Conservation (phyloP, 2,329 filamentous ascomycete species). For the Metarhizium humberi region DNA sequence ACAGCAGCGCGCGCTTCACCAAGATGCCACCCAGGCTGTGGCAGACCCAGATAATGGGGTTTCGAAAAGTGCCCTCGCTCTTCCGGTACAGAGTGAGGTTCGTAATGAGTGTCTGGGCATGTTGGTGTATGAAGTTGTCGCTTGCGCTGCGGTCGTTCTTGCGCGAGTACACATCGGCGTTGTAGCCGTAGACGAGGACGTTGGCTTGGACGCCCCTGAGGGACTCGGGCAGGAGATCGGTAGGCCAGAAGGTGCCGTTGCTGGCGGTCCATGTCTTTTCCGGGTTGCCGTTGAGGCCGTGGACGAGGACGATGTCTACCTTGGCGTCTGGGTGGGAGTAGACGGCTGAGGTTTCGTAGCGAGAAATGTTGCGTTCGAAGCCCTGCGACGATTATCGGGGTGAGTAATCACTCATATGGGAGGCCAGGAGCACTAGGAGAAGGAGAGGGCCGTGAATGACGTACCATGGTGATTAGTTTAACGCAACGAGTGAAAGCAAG, state of each 20-base stretch:
- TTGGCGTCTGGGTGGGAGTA: slow-evolving; percentile 49
- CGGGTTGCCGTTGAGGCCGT: slow-evolving; percentile 60
- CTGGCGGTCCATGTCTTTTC: slow-evolving; percentile 51
- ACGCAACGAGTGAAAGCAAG: neutral
- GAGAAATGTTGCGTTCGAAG: slow-evolving; percentile 23
- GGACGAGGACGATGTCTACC: slow-evolving; percentile 60
- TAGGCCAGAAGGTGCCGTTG: slow-evolving; percentile 58
- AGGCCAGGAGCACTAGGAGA: neutral
- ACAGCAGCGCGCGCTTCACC: slow-evolving; percentile 59
- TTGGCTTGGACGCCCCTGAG: slow-evolving; percentile 50
- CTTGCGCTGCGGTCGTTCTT: slow-evolving; percentile 44
- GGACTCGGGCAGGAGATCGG: slow-evolving; percentile 53
- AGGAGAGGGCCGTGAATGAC: neutral
- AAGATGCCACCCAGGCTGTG: slow-evolving; percentile 68
- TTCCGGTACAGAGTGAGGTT: slow-evolving; percentile 54
- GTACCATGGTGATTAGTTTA: neutral
- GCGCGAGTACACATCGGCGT: slow-evolving; percentile 52
- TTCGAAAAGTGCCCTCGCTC: slow-evolving; percentile 43
- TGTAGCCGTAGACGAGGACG: slow-evolving; percentile 65
- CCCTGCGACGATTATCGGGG: slow-evolving; percentile 23
- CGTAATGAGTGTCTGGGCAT: slow-evolving; percentile 59
- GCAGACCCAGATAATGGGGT: slow-evolving; percentile 67
- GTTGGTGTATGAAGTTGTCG: slow-evolving; percentile 59
- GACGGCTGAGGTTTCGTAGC: slow-evolving; percentile 50
- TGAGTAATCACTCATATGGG: neutral